phyloP scores from a whole-genome alignment of 139 green algal species.

The Chlorella sp. region DNA sequence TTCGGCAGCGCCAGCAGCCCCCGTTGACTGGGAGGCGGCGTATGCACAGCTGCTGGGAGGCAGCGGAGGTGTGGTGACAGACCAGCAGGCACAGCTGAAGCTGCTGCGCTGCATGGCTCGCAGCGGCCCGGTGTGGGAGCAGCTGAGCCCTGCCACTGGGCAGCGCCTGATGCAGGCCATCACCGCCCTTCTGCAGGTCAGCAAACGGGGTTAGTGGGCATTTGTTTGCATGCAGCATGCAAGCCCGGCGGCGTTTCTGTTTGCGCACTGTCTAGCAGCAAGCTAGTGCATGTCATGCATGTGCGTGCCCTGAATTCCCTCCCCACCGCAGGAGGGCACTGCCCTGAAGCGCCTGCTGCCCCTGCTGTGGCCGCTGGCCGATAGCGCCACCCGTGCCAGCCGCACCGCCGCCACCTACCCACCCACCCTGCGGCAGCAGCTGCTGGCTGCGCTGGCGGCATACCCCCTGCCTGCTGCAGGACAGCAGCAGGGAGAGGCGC shows the following conservation, averaged over 20 bases:
- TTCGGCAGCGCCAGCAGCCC: neutral
- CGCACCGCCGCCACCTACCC: neutral
- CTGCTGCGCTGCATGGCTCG: constrained; percentile 14
- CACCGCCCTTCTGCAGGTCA: neutral
- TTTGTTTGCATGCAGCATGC: too few species aligned
- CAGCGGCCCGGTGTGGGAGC: constrained; percentile 17
- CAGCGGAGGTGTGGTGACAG: neutral
- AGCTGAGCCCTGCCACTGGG: neutral
- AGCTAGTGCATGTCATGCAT: too few species aligned
- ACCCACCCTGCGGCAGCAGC: neutral
- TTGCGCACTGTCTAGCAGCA: too few species aligned
- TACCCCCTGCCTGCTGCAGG: neutral
- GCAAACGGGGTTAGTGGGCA: too few species aligned
- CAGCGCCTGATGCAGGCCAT: neutral
- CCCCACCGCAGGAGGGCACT: neutral
- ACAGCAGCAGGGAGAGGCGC: neutral
- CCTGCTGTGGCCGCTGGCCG: constrained; percentile 16
- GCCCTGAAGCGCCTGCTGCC: constrained; percentile 24
- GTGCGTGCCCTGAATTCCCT: too few species aligned
- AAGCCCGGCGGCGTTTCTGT: too few species aligned
- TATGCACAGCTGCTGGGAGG: neutral
- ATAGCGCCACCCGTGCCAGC: neutral
- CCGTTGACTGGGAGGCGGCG: neutral
- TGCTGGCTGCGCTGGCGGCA: constrained; percentile 1
- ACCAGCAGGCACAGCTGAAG: neutral